Percentiles rank a stretch among this genome's conserved stretches.
Evolutionary conservation across 352 stramenopile genomes (phyloP).

Genomic region (Thraustochytrium sp.): DNA sequence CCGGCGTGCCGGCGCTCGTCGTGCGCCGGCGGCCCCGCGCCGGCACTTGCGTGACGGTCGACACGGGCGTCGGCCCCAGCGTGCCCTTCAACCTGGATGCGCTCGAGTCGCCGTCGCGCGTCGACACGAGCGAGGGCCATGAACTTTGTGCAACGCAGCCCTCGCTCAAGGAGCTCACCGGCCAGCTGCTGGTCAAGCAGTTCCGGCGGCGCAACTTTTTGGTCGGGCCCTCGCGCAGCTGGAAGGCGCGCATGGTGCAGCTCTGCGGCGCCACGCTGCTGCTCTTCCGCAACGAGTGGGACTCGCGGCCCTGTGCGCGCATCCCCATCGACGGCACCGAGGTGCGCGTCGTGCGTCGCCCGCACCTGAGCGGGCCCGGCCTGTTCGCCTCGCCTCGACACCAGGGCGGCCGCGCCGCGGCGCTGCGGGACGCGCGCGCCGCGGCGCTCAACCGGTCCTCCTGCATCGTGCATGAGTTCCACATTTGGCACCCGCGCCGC

Average conservation of each 20-base stretch:
- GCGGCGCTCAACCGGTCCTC: not conserved
- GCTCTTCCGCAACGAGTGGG: slow-evolving; percentile 32
- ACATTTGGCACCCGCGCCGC: slow-evolving; percentile 14
- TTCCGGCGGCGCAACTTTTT: not conserved
- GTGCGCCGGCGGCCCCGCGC: not conserved
- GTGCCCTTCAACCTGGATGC: not conserved
- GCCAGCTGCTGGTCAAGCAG: slow-evolving; percentile 28
- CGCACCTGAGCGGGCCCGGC: not conserved
- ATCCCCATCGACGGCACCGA: slow-evolving; percentile 32
- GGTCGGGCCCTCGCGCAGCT: not conserved
- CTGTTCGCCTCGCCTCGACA: not conserved
- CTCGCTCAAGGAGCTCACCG: not conserved
- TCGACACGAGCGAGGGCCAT: not conserved
- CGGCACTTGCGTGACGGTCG: not conserved
- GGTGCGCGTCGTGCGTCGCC: slow-evolving; percentile 18
- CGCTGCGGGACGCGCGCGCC: not conserved
- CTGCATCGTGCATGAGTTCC: slow-evolving; percentile 34
- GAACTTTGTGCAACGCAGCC: not conserved
- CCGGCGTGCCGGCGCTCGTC: too few relatives aligned
- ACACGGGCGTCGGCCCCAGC: not conserved
- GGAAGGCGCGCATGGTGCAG: slow-evolving; percentile 31
- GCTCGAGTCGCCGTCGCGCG: not conserved
- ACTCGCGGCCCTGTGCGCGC: not conserved
- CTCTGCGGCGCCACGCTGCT: not conserved
- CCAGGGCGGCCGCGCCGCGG: not conserved